Evolutionary conservation across 768 basidiomycete genomes (phyloP).

Genomic region (Boletus rubropictus): DNA sequence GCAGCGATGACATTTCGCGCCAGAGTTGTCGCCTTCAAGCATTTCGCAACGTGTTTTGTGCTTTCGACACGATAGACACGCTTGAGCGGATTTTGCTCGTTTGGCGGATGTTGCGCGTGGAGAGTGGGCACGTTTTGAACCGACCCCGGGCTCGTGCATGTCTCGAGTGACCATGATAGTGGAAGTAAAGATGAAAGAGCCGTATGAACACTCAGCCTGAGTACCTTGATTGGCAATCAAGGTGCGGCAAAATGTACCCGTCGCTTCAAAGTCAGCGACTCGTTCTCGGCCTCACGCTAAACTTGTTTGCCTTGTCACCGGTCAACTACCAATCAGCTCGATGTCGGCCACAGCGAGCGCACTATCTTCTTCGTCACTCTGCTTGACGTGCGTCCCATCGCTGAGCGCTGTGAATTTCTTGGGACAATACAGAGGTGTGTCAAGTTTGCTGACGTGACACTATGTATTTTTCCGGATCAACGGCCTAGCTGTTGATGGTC

Average conservation of each 20-base stretch:
- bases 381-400: neutral
- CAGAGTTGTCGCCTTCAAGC: conserved; percentile 36
- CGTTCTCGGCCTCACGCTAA: neutral
- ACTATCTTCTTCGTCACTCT: neutral
- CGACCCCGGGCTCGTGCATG: conserved; percentile 18
- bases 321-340: neutral
- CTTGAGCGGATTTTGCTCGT: conserved; percentile 40
- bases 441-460: conserved; percentile 21
- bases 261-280: conserved; percentile 29
- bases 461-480: conserved; percentile 5
- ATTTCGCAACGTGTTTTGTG: conserved; percentile 48
- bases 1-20: conserved; percentile 43
- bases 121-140: conserved; percentile 30
- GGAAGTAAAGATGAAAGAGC: conserved; percentile 5
- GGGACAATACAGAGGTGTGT: conserved; percentile 15
- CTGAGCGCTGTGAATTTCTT: conserved; percentile 2
- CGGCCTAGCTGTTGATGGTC: conserved; percentile 16
- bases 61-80: conserved; percentile 42
- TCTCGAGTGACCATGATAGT: conserved; percentile 15
- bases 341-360: neutral
- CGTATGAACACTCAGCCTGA: neutral
- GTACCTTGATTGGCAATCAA: conserved; percentile 11
- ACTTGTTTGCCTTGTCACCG: neutral
- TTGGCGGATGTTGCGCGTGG: conserved; percentile 30
- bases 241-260: conserved; percentile 7